Evolutionary conservation across 495 filamentous ascomycete genomes (phyloP).

Genomic region (Daldinia caldariorum): DNA sequence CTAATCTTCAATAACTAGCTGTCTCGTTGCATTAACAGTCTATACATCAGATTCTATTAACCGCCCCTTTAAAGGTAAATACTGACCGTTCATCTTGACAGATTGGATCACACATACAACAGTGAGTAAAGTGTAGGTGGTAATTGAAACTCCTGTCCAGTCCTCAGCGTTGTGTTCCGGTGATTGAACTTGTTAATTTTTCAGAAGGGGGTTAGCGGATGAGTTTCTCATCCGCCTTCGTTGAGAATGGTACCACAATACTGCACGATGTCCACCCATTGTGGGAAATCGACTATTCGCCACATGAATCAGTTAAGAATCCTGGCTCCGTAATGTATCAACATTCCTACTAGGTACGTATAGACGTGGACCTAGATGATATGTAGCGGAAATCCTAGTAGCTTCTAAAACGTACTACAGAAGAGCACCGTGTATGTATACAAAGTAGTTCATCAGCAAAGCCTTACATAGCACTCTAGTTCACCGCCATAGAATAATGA

Average conservation of each 20-base stretch:
- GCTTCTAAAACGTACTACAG: neutral
- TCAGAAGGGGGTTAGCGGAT: conserved; percentile 3
- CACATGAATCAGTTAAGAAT: neutral
- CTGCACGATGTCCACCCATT: neutral
- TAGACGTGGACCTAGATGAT: conserved; percentile 8
- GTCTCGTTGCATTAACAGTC: neutral
- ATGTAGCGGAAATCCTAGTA: conserved; percentile 1
- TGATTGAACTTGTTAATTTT: neutral
- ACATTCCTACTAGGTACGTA: neutral
- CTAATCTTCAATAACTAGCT: neutral
- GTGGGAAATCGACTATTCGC: neutral
- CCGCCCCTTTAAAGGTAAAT: neutral
- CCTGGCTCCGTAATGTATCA: neutral
- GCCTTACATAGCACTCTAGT: conserved; percentile 7
- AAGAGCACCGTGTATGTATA: conserved; percentile 1
- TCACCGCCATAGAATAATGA: conserved; percentile 32
- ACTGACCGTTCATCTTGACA: neutral
- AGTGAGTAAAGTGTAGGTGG: neutral
- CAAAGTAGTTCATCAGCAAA: conserved; percentile 1
- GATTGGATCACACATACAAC: neutral
- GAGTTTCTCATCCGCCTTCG: neutral
- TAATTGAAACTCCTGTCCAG: conserved; percentile 6
- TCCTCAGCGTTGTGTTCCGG: neutral
- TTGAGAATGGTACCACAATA: neutral
- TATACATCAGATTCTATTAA: neutral